phyloP scores from a whole-genome alignment of 1,284 basidiomycete genomes.

The Albatrellus sp. region DNA sequence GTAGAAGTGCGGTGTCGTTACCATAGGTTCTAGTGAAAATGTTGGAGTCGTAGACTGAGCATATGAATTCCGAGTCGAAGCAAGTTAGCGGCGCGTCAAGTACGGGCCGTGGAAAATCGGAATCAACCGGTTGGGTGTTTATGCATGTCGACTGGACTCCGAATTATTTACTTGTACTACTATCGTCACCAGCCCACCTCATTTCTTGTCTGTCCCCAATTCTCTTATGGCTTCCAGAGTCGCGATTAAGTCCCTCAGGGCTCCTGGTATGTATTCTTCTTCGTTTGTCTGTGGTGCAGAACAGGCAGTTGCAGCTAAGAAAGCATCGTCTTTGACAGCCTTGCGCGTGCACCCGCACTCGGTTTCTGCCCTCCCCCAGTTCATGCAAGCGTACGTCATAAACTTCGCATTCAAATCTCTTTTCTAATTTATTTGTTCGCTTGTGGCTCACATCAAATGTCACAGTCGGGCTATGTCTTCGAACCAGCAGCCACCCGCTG shows the following conservation, averaged over 20 bases:
- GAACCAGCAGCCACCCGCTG: slow-evolving; percentile 62
- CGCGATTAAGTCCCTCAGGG: slow-evolving; percentile 50
- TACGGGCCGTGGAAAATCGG: slow-evolving; percentile 1
- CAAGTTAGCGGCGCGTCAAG: not conserved
- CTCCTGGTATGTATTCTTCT: slow-evolving; percentile 34
- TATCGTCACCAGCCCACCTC: slow-evolving; percentile 3
- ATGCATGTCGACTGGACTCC: slow-evolving; percentile 3
- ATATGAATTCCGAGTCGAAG: too few species aligned
- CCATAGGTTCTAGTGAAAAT: too few species aligned
- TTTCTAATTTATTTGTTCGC: not conserved
- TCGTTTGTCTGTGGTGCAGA: not conserved
- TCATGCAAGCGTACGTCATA: slow-evolving; percentile 41
- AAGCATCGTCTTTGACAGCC: slow-evolving; percentile 9
- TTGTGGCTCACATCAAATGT: not conserved
- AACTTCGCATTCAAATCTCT: not conserved
- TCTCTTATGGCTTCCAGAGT: slow-evolving; percentile 57
- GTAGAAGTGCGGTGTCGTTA: too few species aligned
- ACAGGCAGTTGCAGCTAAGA: not conserved
- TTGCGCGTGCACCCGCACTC: slow-evolving; percentile 42
- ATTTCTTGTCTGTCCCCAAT: not conserved
- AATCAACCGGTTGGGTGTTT: slow-evolving; percentile 2
- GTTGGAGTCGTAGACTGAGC: too few species aligned
- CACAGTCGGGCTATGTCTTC: slow-evolving; percentile 55
- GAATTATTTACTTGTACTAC: slow-evolving; percentile 4
- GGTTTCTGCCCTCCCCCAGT: slow-evolving; percentile 38